These are phyloP conservation scores for Naematelia encephala DNA, from an alignment of 768 basidiomycete genomes.

Conservation along the genomic window DNA sequence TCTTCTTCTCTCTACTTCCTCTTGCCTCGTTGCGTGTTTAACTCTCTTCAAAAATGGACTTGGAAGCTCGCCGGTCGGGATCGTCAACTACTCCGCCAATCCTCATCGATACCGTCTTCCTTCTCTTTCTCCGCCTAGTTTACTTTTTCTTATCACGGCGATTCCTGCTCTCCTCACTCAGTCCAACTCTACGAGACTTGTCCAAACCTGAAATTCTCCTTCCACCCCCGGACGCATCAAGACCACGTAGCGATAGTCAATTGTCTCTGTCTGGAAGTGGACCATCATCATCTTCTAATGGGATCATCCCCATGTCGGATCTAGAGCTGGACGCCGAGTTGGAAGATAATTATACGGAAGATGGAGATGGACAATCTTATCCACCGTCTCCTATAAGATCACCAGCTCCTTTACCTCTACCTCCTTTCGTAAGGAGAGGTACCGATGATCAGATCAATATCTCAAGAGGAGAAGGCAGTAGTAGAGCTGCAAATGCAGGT, in stretches of 20 bases:
- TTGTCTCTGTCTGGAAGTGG: not conserved
- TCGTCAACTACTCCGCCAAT: constrained; percentile 25
- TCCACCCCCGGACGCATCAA: not conserved
- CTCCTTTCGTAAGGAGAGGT: not conserved
- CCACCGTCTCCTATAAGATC: constrained; percentile 23
- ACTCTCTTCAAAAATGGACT: too few relatives aligned
- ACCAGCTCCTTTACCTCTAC: constrained; percentile 8
- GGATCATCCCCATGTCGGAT: not conserved
- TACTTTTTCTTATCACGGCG: constrained; percentile 40
- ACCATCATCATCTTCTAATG: too few relatives aligned
- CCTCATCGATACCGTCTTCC: constrained; percentile 37
- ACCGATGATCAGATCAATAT: constrained; percentile 12
- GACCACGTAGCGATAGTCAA: not conserved
- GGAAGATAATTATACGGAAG: not conserved
- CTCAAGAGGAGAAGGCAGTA: constrained; percentile 4
- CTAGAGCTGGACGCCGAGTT: constrained; percentile 8
- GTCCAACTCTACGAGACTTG: constrained; percentile 41
- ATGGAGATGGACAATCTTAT: constrained; percentile 15
- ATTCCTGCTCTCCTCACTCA: constrained; percentile 41
- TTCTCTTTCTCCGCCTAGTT: constrained; percentile 30
- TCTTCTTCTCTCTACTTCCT: too few relatives aligned
- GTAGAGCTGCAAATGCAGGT: not conserved
- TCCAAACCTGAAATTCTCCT: constrained; percentile 25
- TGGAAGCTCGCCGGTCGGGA: not conserved
- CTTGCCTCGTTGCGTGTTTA: too few relatives aligned